Conservation (phyloP, 2,329 filamentous ascomycete genomes). For the Fusarium armeniacum region DNA sequence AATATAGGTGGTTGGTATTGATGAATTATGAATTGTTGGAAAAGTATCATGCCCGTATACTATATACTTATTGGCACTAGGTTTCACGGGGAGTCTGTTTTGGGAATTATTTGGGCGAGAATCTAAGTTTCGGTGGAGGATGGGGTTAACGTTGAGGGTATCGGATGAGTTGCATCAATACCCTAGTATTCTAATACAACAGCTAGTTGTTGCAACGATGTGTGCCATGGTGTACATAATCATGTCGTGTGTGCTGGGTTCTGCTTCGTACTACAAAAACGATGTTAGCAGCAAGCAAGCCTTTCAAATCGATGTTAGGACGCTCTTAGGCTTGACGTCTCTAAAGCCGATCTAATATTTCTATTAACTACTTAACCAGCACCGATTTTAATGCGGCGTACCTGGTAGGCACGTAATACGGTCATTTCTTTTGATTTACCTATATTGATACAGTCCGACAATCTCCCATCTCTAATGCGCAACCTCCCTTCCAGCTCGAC, state of each 20-base stretch:
- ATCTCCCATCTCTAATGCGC: constrained; percentile 18
- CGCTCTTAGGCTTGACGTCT: neutral
- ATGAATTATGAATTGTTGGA: constrained; percentile 46
- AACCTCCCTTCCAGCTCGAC: neutral
- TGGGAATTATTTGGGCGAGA: constrained; percentile 19
- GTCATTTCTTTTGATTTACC: constrained; percentile 19
- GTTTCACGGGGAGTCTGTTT: constrained; percentile 23
- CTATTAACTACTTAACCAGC: neutral
- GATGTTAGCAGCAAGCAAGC: neutral
- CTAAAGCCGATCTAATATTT: neutral
- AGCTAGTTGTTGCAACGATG: constrained; percentile 4
- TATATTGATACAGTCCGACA: constrained; percentile 39
- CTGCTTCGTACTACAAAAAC: neutral
- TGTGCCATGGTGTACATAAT: neutral
- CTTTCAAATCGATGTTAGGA: neutral
- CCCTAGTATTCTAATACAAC: constrained; percentile 38
- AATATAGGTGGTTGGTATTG: constrained; percentile 8
- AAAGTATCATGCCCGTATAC: constrained; percentile 39
- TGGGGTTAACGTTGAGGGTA: constrained; percentile 23
- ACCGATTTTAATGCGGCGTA: neutral
- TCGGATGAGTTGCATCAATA: constrained; percentile 38
- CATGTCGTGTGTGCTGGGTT: neutral
- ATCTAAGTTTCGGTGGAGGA: constrained; percentile 15
- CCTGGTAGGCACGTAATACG: neutral
- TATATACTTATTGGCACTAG: constrained; percentile 13